Evolutionary conservation across 2,329 filamentous ascomycete genomes (phyloP).

Genomic region (Exophiala phaeomuriformis): DNA sequence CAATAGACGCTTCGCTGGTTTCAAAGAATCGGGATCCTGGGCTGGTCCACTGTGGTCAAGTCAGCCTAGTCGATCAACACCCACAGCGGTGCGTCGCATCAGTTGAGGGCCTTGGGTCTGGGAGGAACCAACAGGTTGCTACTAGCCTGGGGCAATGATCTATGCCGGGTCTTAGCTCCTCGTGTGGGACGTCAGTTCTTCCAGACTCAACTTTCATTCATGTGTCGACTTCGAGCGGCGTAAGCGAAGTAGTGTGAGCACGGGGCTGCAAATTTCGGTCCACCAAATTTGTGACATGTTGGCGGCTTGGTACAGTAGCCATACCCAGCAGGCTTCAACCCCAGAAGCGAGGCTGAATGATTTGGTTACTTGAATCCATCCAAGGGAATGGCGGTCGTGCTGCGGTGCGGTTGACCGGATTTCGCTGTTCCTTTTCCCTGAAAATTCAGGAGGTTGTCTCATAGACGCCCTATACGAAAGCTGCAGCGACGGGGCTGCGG

Average conservation of each 20-base stretch:
- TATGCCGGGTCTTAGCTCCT: too few relatives aligned
- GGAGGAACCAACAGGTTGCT: neutral
- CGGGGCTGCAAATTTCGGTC: neutral
- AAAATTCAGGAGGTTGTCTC: neutral
- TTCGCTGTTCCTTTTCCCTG: neutral
- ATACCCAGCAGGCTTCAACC: neutral
- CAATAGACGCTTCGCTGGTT: conserved; percentile 12
- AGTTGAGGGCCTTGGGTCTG: neutral
- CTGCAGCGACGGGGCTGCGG: neutral
- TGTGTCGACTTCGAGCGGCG: too few relatives aligned
- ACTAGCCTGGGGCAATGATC: neutral
- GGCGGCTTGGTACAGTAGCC: neutral
- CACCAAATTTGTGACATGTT: neutral
- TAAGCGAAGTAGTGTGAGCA: neutral
- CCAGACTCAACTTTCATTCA: neutral
- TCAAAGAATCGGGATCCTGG: conserved; percentile 10
- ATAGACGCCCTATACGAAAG: neutral
- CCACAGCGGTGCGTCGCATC: neutral
- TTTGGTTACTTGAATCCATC: too few relatives aligned
- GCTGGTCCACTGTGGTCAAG: conserved; percentile 5
- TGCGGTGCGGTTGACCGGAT: too few relatives aligned
- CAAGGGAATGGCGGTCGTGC: too few relatives aligned
- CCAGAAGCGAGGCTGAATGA: too few relatives aligned
- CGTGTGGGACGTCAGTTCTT: neutral
- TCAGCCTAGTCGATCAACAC: conserved; percentile 3